Percentiles rank a stretch among this genome's conserved stretches.
Evolutionary conservation across 108 stramenopile species (phyloP).

Genomic region (Nannochloropsis salina): DNA sequence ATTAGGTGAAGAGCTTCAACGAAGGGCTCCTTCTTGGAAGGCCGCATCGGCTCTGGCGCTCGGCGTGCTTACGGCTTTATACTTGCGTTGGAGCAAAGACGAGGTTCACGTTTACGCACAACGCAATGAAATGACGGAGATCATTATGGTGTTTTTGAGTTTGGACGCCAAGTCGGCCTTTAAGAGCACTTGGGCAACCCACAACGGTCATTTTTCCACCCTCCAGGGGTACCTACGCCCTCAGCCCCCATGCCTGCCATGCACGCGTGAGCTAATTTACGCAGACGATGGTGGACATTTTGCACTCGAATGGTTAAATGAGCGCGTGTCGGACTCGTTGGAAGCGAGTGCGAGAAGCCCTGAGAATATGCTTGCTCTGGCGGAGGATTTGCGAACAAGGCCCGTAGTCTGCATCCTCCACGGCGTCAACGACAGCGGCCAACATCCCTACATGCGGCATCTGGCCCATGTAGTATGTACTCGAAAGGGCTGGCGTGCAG

Average conservation of each 20-base stretch:
- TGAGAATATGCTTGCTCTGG: not conserved
- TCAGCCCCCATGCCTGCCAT: not conserved
- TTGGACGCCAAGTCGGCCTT: not conserved
- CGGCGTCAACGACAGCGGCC: constrained; percentile 11
- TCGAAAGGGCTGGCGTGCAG: constrained; percentile 12
- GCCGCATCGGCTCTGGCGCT: not conserved
- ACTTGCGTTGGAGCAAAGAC: not conserved
- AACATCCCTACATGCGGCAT: not conserved
- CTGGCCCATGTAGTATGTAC: not conserved
- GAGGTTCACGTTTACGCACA: not conserved
- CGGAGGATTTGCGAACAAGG: not conserved
- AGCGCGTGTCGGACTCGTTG: not conserved
- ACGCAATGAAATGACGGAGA: not conserved
- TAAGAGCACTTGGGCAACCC: not conserved
- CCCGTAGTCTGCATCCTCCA: not conserved
- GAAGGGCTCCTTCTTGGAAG: not conserved
- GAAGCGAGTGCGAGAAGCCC: not conserved
- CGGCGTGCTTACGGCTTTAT: not conserved
- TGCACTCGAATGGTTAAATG: not conserved
- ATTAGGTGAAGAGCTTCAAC: no score
- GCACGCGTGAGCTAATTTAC: not conserved
- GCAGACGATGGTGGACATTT: not conserved
- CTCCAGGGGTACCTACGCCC: not conserved
- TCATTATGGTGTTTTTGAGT: not conserved
- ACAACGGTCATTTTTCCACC: not conserved